These are phyloP conservation scores for Cadophora sp. DNA, from an alignment of 2,329 filamentous ascomycete genomes.

Conservation along the genomic window DNA sequence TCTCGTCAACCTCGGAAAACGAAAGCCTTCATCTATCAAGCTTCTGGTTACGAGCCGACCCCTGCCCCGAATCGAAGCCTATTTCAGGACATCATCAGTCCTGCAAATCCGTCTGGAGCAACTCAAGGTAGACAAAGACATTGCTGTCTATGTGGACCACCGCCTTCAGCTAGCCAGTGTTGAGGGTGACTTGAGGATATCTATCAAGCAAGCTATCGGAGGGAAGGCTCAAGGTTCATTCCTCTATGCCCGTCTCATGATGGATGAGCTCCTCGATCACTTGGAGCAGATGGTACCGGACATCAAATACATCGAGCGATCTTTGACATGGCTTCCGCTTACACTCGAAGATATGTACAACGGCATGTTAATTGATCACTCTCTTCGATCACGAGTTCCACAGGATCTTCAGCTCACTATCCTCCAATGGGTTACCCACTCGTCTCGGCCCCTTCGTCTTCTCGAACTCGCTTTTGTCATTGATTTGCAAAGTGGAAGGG, in stretches of 20 bases:
- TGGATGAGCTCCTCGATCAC: slow-evolving; percentile 36
- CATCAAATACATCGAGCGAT: slow-evolving; percentile 35
- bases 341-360: slow-evolving; percentile 50
- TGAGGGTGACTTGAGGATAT: slow-evolving; percentile 8
- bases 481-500: slow-evolving; percentile 22
- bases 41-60: slow-evolving; percentile 53
- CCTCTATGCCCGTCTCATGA: slow-evolving; percentile 36
- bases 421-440: slow-evolving; percentile 51
- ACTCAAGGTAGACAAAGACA: slow-evolving; percentile 49
- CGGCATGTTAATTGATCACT: slow-evolving; percentile 47
- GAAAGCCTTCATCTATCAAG: slow-evolving; percentile 47
- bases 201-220: slow-evolving; percentile 18
- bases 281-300: slow-evolving; percentile 23
- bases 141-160: slow-evolving; percentile 27
- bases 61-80: slow-evolving; percentile 42
- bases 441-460: slow-evolving; percentile 49
- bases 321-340: slow-evolving; percentile 38
- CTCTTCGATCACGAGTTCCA: slow-evolving; percentile 42
- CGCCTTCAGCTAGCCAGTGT: slow-evolving; percentile 21
- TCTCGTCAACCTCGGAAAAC: slow-evolving; percentile 41
- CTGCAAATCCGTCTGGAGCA: slow-evolving; percentile 48
- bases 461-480: slow-evolving; percentile 49
- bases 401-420: slow-evolving; percentile 47
- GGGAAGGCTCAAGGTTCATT: slow-evolving; percentile 48
- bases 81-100: slow-evolving; percentile 41